Base-by-base conservation (phyloP, 306 rosid genomes). In the Gynostemma pentaphyllum region DNA sequence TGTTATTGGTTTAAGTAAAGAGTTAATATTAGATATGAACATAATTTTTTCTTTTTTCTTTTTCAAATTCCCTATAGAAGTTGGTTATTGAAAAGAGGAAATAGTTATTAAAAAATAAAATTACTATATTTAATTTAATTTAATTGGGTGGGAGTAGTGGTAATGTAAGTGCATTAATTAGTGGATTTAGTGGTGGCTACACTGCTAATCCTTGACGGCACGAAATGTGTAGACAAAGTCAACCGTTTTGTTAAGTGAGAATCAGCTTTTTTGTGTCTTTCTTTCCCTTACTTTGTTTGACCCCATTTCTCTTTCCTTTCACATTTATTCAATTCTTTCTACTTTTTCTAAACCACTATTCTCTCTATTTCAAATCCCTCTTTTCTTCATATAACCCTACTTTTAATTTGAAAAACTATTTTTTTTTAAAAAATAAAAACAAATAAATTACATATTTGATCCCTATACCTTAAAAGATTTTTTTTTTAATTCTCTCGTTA, bases 151-250 rank as follows among this genome's bases (percentile, higher is more conserved):
- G 1, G 47, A 12, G 22, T 21, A 27, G 69, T 79, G 70, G 75
- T 46, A n/a, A n/a, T n/a, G n/a, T n/a, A 11, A 69, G 45, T 75
- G 72, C 78, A 41, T 62, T 57, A 24, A 46, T 8, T 34, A 66
- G 45, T 66, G 47, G 70, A 34, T 18, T 48, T 21, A 23, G 47
- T 66, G 46, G 36, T 49, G 24, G 57, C 18, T 66, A 37, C 47
- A 72, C 66, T 72, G 66, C 84, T 69, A 59, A 66, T 66, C 94
- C 84, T 63, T 66, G 80, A 81, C 86, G 86, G 87, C 90, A 81
- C 86, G 82, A 74, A 75, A 72, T 42, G 50, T 14, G 45, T 5
- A 26, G 19, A 11, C 6, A 24, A 67, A 76, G 85, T 81, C 87
- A 87, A 77, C 82, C 69, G n/a, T n/a, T n/a, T n/a, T n/a, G n/a